Conservation (phyloP, 2,329 filamentous ascomycete species). For the Penicillium sp. region DNA sequence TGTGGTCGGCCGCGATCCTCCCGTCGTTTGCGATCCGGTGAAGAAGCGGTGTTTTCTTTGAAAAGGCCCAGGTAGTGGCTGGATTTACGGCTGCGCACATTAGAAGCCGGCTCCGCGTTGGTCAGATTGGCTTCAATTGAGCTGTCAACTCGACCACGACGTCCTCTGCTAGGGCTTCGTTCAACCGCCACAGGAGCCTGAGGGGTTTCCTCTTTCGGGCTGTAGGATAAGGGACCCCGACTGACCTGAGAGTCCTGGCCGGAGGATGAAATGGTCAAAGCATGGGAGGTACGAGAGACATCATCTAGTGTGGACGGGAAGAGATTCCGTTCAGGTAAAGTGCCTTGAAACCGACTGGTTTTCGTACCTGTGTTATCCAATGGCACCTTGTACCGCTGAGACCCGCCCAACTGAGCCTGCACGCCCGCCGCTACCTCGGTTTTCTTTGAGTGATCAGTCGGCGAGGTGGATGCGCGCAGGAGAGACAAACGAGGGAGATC, state of each 20-base stretch:
- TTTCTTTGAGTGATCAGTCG: conserved; percentile 24
- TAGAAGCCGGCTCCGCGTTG: conserved; percentile 53
- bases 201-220: conserved; percentile 22
- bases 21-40: conserved; percentile 52
- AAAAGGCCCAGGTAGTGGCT: conserved; percentile 65
- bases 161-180: conserved; percentile 44
- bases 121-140: conserved; percentile 63
- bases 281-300: conserved; percentile 21
- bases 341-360: conserved; percentile 16
- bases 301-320: conserved; percentile 31
- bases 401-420: conserved; percentile 18
- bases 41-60: conserved; percentile 58
- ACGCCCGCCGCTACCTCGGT: conserved; percentile 22
- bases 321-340: conserved; percentile 24
- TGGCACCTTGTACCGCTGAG: conserved; percentile 22
- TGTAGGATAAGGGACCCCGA: conserved; percentile 23
- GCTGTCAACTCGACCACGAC: conserved; percentile 54
- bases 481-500: conserved; percentile 25
- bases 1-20: conserved; percentile 45
- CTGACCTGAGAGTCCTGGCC: conserved; percentile 19
- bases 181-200: conserved; percentile 24
- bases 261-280: conserved; percentile 21
- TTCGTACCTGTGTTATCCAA: conserved; percentile 27
- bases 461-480: conserved; percentile 28
- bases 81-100: conserved; percentile 62